These are phyloP conservation scores for Mycena galopus DNA, from an alignment of 768 basidiomycete species.

Conservation along the genomic window DNA sequence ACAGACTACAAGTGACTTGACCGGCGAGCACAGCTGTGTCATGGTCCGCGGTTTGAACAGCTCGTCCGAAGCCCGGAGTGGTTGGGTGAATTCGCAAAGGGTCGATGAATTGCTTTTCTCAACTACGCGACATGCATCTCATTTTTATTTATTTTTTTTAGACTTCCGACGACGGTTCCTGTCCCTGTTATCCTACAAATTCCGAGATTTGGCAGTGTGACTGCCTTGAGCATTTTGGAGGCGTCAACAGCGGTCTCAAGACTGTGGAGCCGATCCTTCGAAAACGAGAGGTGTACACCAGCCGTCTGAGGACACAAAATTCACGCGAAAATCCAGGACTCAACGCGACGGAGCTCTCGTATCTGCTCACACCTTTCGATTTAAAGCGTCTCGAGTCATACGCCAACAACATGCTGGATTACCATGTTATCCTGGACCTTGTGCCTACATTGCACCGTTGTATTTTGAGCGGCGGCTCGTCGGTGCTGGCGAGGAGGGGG, in stretches of 20 bases:
- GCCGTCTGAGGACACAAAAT: background rate
- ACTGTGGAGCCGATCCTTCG: conserved; percentile 51
- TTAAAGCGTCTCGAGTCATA: conserved; percentile 96
- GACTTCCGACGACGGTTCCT: conserved; percentile 96
- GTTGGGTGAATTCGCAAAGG: conserved; percentile 90
- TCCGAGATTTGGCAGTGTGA: conserved; percentile 92
- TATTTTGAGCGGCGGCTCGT: conserved; percentile 83
- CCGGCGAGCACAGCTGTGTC: conserved; percentile 96
- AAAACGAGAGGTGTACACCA: conserved; percentile 53
- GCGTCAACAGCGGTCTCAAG: conserved; percentile 75
- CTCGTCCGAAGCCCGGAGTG: conserved; percentile 77
- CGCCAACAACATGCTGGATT: conserved; percentile 95
- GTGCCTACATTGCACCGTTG: conserved; percentile 85
- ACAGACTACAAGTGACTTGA: conserved; percentile 94
- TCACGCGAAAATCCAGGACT: conserved; percentile 44
- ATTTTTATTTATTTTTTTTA: conserved; percentile 47
- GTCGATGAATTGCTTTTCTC: conserved; percentile 52
- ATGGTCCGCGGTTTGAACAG: conserved; percentile 92
- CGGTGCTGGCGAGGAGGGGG: conserved; percentile 55
- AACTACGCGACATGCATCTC: background rate
- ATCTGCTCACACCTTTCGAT: conserved; percentile 90
- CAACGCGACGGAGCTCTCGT: conserved; percentile 59
- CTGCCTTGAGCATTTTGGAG: conserved; percentile 89
- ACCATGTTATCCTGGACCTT: conserved; percentile 95
- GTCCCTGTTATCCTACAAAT: conserved; percentile 90